These are phyloP conservation scores for Aspergillus glaucus DNA, from an alignment of 2,329 filamentous ascomycete genomes.

Conservation along the genomic window DNA sequence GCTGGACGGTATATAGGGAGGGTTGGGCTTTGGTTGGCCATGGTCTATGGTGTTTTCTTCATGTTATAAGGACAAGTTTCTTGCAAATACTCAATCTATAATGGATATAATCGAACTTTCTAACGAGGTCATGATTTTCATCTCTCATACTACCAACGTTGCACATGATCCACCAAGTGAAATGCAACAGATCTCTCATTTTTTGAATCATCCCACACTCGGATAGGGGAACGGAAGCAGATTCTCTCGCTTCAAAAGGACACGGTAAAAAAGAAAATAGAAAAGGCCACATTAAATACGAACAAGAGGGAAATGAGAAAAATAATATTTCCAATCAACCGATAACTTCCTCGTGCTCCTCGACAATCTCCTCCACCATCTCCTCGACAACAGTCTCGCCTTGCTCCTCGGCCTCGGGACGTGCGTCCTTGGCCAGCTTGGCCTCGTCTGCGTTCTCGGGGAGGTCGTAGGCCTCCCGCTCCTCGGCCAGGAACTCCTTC, in stretches of 20 bases:
- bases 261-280: constrained; percentile 20
- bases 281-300: constrained; percentile 11
- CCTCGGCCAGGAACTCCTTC: constrained; percentile 64
- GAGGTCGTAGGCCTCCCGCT: constrained; percentile 62
- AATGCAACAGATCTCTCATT: constrained; percentile 22
- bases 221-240: constrained; percentile 9
- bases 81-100: neutral
- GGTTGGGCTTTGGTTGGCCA: neutral
- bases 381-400: constrained; percentile 78
- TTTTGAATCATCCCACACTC: constrained; percentile 13
- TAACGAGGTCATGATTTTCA: constrained; percentile 12
- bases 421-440: constrained; percentile 45
- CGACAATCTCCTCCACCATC: constrained; percentile 75
- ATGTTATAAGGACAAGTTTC: neutral
- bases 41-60: constrained; percentile 1
- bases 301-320: constrained; percentile 18
- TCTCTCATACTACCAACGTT: constrained; percentile 22
- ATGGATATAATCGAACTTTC: constrained; percentile 3
- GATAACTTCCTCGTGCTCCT: constrained; percentile 74
- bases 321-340: constrained; percentile 28
- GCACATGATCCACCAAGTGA: constrained; percentile 13
- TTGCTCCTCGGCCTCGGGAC: constrained; percentile 55
- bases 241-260: constrained; percentile 13
- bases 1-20: constrained; percentile 1
- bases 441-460: constrained; percentile 59